Evolutionary conservation across 139 green algal species (phyloP).

Genomic region (Chlamydomonas sp.): DNA sequence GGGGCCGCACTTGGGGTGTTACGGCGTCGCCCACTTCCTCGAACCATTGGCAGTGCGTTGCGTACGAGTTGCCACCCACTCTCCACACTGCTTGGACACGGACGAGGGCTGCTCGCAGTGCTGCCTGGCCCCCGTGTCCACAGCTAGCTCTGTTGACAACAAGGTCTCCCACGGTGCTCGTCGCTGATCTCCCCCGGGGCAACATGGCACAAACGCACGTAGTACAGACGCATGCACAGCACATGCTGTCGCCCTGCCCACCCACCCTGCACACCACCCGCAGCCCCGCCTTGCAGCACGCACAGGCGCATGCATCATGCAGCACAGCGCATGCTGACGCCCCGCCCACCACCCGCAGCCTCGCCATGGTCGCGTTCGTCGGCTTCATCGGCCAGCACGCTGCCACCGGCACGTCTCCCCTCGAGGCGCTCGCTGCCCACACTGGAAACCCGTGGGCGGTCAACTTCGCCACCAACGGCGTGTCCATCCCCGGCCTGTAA

Average conservation of each 20-base stretch:
- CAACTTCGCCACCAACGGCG: conserved; percentile 78
- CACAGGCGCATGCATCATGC: too few relatives aligned
- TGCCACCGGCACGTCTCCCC: conserved; percentile 70
- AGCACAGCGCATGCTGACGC: too few relatives aligned
- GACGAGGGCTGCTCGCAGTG: too few relatives aligned
- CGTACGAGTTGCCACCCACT: too few relatives aligned
- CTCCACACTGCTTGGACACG: too few relatives aligned
- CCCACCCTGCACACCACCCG: background rate
- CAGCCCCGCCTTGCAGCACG: background rate
- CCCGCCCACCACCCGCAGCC: background rate
- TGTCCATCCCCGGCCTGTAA: conserved; percentile 58
- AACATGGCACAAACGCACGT: too few relatives aligned
- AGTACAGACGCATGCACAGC: background rate
- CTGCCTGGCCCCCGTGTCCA: too few relatives aligned
- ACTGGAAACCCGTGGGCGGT: conserved; percentile 49
- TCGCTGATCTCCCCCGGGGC: too few relatives aligned
- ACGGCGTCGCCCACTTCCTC: too few relatives aligned
- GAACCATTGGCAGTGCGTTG: too few relatives aligned
- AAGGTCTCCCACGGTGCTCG: too few relatives aligned
- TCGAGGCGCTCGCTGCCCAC: conserved; percentile 54
- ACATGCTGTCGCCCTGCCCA: background rate
- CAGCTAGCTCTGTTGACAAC: too few relatives aligned
- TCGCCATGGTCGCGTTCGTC: conserved; percentile 33
- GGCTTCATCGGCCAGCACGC: conserved; percentile 72
- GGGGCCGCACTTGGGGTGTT: background rate